Percentiles rank a stretch among this genome's conserved stretches.
These are phyloP conservation scores for Hirsutella thompsonii DNA, from an alignment of 2,329 filamentous ascomycete species.

Conservation along the genomic window DNA sequence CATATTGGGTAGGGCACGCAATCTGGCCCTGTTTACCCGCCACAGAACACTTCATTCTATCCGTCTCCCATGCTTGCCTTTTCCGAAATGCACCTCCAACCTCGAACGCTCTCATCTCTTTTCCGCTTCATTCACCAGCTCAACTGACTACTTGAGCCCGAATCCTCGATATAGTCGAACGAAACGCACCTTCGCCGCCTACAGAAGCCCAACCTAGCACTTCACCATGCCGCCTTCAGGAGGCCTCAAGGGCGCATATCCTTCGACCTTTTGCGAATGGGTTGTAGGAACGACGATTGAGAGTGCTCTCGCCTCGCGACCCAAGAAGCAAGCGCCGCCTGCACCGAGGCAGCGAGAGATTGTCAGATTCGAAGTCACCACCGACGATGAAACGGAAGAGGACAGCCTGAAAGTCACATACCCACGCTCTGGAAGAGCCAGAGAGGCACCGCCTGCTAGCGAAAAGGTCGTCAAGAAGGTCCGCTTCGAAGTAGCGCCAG, in stretches of 20 bases:
- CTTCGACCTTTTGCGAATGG: conserved; percentile 25
- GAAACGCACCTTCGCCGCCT: no score
- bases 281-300: conserved; percentile 23
- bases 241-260: neutral
- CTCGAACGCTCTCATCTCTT: no score
- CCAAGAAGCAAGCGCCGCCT: conserved; percentile 11
- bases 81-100: no score
- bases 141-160: no score
- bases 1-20: no score
- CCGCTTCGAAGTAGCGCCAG: conserved; percentile 22
- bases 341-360: conserved; percentile 15
- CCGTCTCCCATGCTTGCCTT: no score
- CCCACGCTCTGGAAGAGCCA: conserved; percentile 22
- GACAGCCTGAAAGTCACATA: conserved; percentile 36
- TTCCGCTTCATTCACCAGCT: no score
- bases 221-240: neutral
- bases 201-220: no score
- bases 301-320: conserved; percentile 13
- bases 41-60: no score
- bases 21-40: no score
- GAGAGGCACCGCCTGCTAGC: conserved; percentile 1
- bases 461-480: conserved; percentile 25
- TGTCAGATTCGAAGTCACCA: conserved; percentile 28
- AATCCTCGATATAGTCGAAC: no score
- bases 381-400: conserved; percentile 37